Conservation (phyloP, 1,139 yeast genomes). For the Meyerozyma athensensis region DNA sequence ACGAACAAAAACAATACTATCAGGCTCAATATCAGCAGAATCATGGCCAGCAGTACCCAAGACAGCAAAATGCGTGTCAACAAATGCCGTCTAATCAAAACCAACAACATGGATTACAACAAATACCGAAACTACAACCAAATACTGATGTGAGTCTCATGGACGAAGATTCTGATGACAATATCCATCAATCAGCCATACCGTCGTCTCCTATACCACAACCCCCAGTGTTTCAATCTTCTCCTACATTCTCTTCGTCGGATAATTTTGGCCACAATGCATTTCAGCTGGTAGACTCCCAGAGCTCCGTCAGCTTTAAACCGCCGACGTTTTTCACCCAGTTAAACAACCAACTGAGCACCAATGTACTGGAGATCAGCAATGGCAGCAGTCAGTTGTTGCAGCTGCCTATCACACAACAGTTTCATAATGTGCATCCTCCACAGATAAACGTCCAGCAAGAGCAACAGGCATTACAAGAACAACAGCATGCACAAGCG, state of each 20-base stretch:
- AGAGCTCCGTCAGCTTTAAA: slow-evolving; percentile 30
- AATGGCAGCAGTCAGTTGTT: slow-evolving; percentile 10
- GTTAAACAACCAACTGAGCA: slow-evolving; percentile 36
- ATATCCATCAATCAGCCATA: slow-evolving; percentile 3
- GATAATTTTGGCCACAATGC: slow-evolving; percentile 17
- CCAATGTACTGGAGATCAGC: slow-evolving; percentile 36
- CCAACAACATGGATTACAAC: neutral
- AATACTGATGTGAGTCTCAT: slow-evolving; percentile 31
- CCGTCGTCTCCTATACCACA: slow-evolving; percentile 1
- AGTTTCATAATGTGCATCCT: slow-evolving; percentile 5
- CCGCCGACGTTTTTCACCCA: slow-evolving; percentile 46
- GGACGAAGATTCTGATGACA: slow-evolving; percentile 33
- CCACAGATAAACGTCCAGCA: slow-evolving; percentile 8
- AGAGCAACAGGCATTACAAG: slow-evolving; percentile 12
- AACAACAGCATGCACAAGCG: slow-evolving; percentile 9
- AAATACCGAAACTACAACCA: slow-evolving; percentile 5
- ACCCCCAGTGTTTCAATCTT: slow-evolving; percentile 12
- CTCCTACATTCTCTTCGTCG: slow-evolving; percentile 24
- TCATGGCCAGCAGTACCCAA: slow-evolving; percentile 6
- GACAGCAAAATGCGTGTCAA: slow-evolving; percentile 11
- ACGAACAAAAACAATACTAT: slow-evolving; percentile 10
- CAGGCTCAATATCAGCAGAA: slow-evolving; percentile 11
- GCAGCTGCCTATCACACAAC: neutral
- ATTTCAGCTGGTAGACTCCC: slow-evolving; percentile 37
- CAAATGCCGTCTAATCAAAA: slow-evolving; percentile 5